Evolutionary conservation across 1,284 basidiomycete species (phyloP).

Genomic region (Lentinus polychrous): DNA sequence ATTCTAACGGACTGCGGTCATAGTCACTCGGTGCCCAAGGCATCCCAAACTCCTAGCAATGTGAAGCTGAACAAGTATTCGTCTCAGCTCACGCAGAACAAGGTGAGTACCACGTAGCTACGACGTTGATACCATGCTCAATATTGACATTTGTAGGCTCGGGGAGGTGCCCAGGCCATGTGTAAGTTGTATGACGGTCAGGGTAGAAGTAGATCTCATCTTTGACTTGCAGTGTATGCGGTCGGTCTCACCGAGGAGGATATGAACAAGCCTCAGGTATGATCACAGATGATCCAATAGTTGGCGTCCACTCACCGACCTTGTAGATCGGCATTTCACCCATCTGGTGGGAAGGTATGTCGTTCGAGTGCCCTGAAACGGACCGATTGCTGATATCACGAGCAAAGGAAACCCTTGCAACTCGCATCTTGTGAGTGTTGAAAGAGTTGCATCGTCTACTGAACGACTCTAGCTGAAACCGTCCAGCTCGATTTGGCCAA

Average conservation of each 20-base stretch:
- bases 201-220: neutral
- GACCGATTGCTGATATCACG: neutral
- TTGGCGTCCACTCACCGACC: conserved; percentile 8
- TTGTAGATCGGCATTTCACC: conserved; percentile 74
- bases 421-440: conserved; percentile 54
- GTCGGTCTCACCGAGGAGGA: conserved; percentile 72
- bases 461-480: neutral
- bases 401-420: conserved; percentile 76
- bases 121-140: neutral
- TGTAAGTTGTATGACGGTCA: conserved; percentile 36
- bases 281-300: conserved; percentile 2
- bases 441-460: neutral
- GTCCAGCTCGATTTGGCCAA: conserved; percentile 66
- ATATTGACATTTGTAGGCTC: conserved; percentile 34
- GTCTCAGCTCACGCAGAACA: conserved; percentile 60
- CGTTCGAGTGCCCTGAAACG: neutral
- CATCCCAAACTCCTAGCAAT: conserved; percentile 27
- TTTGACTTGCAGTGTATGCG: conserved; percentile 54
- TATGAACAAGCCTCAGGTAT: conserved; percentile 76
- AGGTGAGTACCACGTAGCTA: conserved; percentile 32
- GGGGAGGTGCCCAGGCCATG: conserved; percentile 78
- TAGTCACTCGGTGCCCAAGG: conserved; percentile 37
- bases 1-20: conserved; percentile 5
- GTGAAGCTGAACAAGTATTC: conserved; percentile 68
- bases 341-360: conserved; percentile 81